Percentiles rank a stretch among this genome's conserved stretches.
Conservation (phyloP, 2,329 filamentous ascomycete genomes). For the Trichoderma oligosporum region DNA sequence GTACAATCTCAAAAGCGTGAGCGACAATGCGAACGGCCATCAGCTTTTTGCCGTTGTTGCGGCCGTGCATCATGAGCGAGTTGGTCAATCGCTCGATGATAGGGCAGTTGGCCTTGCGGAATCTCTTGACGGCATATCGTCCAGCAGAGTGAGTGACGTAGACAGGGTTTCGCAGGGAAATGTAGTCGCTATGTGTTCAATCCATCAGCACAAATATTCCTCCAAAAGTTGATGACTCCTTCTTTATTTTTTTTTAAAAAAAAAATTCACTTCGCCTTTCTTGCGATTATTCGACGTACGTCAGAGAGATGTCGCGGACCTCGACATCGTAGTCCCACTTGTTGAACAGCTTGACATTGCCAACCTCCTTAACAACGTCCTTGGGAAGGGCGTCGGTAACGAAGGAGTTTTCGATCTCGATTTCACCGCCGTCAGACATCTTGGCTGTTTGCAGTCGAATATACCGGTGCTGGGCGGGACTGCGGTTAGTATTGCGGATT, state of each 20-base stretch:
- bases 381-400: slow-evolving; percentile 83
- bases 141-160: slow-evolving; percentile 99
- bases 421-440: slow-evolving; percentile 94
- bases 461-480: slow-evolving; percentile 36
- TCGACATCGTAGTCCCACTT: slow-evolving; percentile 99
- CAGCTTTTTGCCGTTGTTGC: slow-evolving; percentile 99
- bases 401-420: slow-evolving; percentile 79
- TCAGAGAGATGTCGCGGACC: slow-evolving; percentile 99
- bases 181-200: slow-evolving; percentile 76
- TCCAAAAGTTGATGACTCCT: slow-evolving; percentile 1
- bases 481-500: slow-evolving; percentile 38
- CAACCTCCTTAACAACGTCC: slow-evolving; percentile 85
- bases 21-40: slow-evolving; percentile 99
- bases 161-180: slow-evolving; percentile 98
- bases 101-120: slow-evolving; percentile 99
- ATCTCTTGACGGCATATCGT: slow-evolving; percentile 98
- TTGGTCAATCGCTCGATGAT: slow-evolving; percentile 99
- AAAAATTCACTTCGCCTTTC: slow-evolving; percentile 8
- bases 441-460: slow-evolving; percentile 47
- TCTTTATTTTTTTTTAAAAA: neutral
- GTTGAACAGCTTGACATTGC: slow-evolving; percentile 95
- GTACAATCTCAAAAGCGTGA: slow-evolving; percentile 98
- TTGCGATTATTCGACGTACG: slow-evolving; percentile 56
- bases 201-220: slow-evolving; percentile 32
- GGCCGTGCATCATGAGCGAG: slow-evolving; percentile 99